Base-by-base conservation (phyloP, 805 yeast species). In the Candida parachauliodes region DNA sequence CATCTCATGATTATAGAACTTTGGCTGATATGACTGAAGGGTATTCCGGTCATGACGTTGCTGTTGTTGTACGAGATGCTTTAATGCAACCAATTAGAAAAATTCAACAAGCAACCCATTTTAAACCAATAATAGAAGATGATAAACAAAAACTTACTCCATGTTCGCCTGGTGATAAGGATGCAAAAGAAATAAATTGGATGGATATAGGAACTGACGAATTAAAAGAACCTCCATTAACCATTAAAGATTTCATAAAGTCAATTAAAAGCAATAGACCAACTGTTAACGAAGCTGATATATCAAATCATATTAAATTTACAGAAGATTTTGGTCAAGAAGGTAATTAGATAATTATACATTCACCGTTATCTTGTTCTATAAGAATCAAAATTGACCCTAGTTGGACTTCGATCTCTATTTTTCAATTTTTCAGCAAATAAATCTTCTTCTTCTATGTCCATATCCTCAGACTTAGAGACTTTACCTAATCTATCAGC, bases 261-360 rank as follows among this genome's bases (percentile, higher is more conserved):
- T 95, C 97, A 1, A 80, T 93, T 40, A 86, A 87, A 60, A 79
- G 82, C 22, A 87, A 95, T 39, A 76, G 97, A 56, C 98, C 98
- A 12, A 93, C 99, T 0, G 98, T 93, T 25, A 93, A 93, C 54
- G 81, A 76, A 31, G 76, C 74, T 8, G 99, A 93, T 58, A 75
- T 93, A 42, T 72, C 68, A 42, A 83, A 82, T 54, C 97, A 91
- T 60, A 78, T 79, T 33, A 84, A 86, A 47, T 93, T 93, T 56
- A 93, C 99, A 0, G 76, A 74, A 30, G 99, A 93, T 62, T 93
- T 93, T 57, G 99, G 98, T 26, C 96, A 91, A 52, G 98, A 93
- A 61, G 99, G 99, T 31, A 88, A 86, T 51, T 86, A 60, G 37
- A 32, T 24, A 15, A 4, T 8, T 22, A 33, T 25, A 33, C 22